Base-by-base conservation (phyloP, 116 monocot species). In the Iris pallida region DNA sequence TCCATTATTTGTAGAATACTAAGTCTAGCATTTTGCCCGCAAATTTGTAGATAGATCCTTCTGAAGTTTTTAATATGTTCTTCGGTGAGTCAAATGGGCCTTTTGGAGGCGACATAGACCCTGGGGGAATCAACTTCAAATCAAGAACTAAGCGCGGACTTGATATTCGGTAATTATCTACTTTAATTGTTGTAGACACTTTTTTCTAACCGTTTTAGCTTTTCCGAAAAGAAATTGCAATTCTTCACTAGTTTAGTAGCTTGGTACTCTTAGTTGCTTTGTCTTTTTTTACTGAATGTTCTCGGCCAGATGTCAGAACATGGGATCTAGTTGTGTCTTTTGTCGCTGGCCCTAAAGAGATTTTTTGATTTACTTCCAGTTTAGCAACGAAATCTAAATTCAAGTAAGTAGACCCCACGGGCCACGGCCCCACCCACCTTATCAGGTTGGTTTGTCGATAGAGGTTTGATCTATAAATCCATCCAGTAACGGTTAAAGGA, bases 41-140 rank as follows among this genome's bases (percentile, higher is more conserved):
- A 59, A 72, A 14, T 62, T 80, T 60, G 53, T 66, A 97, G 97
- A 68, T 97, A 46, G 87, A 97, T 63, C 87, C 97, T n/a, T 90
- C 80, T 79, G 92, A 97, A 85, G 87, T 87, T 47, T 92, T 97
- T 62, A 83, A 79, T 76, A 70, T 81, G 30, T 83, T 89, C 65
- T 97, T 97, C 80, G 92, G 97, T 59, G 82, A 81, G 5, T 83
- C 87, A 45, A 80, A 48, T 84, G 81, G 75, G 19, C 53, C 82
- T 77, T 96, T 92, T 80, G 80, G 91, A 67, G 85, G 72, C 40
- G 80, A 80, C 42, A 77, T 66, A 41, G 75, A 83, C n/a, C 74
- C 83, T 72, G 77, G 72, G 13, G 81, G 75, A 61, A 63, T 83
- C 57, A 86, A 77, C 46, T 91, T 91, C 45, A 76, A 60, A 79